Conservation (phyloP, 305 asterid genomes). For the Fraxinus xanthoxyloides region DNA sequence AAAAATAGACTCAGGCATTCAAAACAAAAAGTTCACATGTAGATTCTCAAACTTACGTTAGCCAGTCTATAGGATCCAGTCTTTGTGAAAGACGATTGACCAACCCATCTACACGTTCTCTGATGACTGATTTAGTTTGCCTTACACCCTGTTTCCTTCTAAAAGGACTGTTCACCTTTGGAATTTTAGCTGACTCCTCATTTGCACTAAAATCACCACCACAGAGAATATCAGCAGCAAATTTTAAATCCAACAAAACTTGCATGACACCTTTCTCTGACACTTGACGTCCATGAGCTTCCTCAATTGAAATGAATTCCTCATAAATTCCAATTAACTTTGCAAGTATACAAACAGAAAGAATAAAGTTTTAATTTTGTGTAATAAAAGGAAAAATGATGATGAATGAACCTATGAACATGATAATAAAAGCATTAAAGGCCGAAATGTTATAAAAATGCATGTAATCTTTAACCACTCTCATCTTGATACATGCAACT, state of each 20-base stretch:
- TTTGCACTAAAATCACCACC: conserved; percentile 65
- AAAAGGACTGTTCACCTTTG: conserved; percentile 49
- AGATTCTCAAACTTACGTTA: conserved; percentile 66
- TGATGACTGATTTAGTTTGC: conserved; percentile 47
- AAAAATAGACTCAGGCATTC: neutral
- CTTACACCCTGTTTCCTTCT: conserved; percentile 68
- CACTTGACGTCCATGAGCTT: conserved; percentile 49
- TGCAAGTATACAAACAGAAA: conserved; percentile 24
- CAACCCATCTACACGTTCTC: conserved; percentile 59
- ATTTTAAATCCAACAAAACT: conserved; percentile 80
- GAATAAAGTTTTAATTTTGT: conserved; percentile 23
- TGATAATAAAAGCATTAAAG: neutral
- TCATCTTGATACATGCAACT: neutral
- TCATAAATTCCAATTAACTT: conserved; percentile 74
- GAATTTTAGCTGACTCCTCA: conserved; percentile 46
- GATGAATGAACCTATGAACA: neutral
- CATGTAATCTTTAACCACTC: neutral
- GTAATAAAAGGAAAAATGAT: conserved; percentile 6
- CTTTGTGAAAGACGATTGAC: conserved; percentile 62
- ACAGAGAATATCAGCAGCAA: conserved; percentile 76
- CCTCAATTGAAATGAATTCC: conserved; percentile 65
- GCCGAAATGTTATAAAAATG: neutral
- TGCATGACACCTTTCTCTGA: conserved; percentile 90
- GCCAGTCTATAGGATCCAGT: conserved; percentile 98
- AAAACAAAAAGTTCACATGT: conserved; percentile 1